Evolutionary conservation across 2,329 filamentous ascomycete genomes (phyloP), one percentile per base, ranked within the genome.

Genomic region (Tolypocladium tundrense): DNA sequence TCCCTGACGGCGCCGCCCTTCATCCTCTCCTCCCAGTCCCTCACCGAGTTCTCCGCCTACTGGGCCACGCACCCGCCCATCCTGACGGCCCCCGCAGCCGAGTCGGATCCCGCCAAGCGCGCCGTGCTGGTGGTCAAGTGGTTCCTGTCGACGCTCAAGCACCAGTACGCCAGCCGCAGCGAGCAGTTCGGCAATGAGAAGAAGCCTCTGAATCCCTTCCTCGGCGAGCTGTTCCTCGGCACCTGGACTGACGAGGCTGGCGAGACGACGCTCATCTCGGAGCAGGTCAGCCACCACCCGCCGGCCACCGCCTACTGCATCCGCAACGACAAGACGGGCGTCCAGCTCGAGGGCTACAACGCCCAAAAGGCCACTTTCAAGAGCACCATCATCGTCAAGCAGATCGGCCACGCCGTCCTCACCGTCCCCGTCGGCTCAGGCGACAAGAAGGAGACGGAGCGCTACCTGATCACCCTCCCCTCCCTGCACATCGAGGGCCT

Each of bases 281-380:
- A 97, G 77, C 93, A 97, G 80, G 94, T 97, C 64, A 87, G 83
- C 73, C 93, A 97, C 72, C 94, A 99, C 70, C 93, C 93, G 56
- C 93, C 94, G 2, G 91, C 91, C 41, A 99, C 93, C 1, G 94
- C 93, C 50, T 99, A 97, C 77, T 88, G 85, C 70, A 96, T 97
- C 71, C 87, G 85, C 74, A 97, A 99, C 74, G 77, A 88, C 62
- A 84, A 90, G 68, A 85, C 94, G 61, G 91, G 91, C 59, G 85
- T 97, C 54, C 79, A 80, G 68, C 76, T 88, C n/a, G 79, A 88
- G 76, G 93, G 93, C 56, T 97, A 96, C 77, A 97, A 97, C 68
- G 93, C 90, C 19, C 94, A 97, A 70, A 97, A 96, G 73, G 92
- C 93, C 4, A 95, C 91, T 19, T 97, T 99, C 74, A 90, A 88